Evolutionary conservation across 192 early-diverging fungal species (phyloP), one percentile per base, ranked within the genome.

Genomic region (Helicostylum pulchrum): DNA sequence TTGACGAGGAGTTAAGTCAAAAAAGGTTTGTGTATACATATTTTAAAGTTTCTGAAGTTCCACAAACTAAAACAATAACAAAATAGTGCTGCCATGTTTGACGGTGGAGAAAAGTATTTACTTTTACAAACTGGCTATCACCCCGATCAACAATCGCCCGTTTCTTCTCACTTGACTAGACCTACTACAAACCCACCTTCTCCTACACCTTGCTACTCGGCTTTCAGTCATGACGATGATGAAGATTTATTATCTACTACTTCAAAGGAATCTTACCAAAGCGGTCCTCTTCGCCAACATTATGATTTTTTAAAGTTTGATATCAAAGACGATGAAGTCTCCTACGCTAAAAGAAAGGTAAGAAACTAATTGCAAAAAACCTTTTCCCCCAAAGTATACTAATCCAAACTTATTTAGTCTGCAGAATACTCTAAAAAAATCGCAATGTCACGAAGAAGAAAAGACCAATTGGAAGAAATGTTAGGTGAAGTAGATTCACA

Each of bases 381-480:
- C 34, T 5, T 36, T n/a, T n/a, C n/a, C n/a, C n/a, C n/a, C n/a
- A 36, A 36, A 52, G 6, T 1, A 7, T 5, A 23, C 26, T 26
- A 26, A 26, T 26, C 1, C 26, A 26, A 26, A 2, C 26, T 26
- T 23, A 11, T 19, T n/a, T 59, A 59, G 57, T 42, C 57, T 23
- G 57, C 32, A 59, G 43, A 42, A 8, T 45, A 42, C 39, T 63
- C 73, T 10, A 78, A 78, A 59, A 78, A 78, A 11, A 76, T 76
- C 7, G 71, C 74, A 7, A 68, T 72, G 59, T 71, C 78, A 17
- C 65, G 81, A 44, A 44, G 70, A 36, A 72, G 79, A 62, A 67
- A 66, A 31, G 81, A 83, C n/a, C 73, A 78, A 52, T 61, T 83
- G 17, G 81, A 83, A 53, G 76, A 79, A 19, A 73, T 76, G 58